These are phyloP conservation scores for Ocimum tenuiflorum DNA, from an alignment of 257 asterid species.

Conservation along the genomic window DNA sequence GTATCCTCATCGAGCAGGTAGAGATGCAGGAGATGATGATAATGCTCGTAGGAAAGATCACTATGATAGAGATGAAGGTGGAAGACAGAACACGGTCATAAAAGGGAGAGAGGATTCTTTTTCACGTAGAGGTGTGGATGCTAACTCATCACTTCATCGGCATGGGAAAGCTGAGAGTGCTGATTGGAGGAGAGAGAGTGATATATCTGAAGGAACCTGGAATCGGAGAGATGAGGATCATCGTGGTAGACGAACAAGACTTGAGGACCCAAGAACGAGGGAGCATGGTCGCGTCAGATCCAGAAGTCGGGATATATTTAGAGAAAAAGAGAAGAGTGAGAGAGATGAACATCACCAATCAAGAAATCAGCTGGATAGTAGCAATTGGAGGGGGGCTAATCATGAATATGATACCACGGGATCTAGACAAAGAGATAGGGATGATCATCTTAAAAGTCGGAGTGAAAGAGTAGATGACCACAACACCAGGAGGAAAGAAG, in stretches of 20 bases:
- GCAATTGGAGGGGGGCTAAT: constrained; percentile 52
- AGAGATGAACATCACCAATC: constrained; percentile 52
- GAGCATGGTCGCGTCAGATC: constrained; percentile 54
- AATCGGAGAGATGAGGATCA: constrained; percentile 58
- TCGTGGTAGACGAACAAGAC: constrained; percentile 50
- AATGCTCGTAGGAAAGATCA: constrained; percentile 39
- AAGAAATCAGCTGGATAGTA: constrained; percentile 54
- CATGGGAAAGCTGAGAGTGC: constrained; percentile 41
- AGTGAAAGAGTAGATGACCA: constrained; percentile 48
- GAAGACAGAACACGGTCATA: constrained; percentile 32
- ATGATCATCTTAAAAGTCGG: constrained; percentile 43
- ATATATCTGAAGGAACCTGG: constrained; percentile 57
- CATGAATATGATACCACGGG: constrained; percentile 43
- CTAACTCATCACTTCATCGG: constrained; percentile 36
- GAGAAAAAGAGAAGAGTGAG: constrained; percentile 62
- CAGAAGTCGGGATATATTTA: constrained; percentile 42
- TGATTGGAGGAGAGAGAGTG: constrained; percentile 65
- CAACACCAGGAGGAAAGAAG: constrained; percentile 74
- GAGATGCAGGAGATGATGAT: constrained; percentile 44
- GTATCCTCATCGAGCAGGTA: constrained; percentile 33
- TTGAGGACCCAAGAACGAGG: constrained; percentile 56
- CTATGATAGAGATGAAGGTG: constrained; percentile 56
- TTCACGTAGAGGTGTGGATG: constrained; percentile 50
- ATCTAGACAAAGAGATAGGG: constrained; percentile 59
- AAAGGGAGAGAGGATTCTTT: constrained; percentile 58